phyloP scores from a whole-genome alignment of 148 eudicot species.

The Rhododendron simsii region DNA sequence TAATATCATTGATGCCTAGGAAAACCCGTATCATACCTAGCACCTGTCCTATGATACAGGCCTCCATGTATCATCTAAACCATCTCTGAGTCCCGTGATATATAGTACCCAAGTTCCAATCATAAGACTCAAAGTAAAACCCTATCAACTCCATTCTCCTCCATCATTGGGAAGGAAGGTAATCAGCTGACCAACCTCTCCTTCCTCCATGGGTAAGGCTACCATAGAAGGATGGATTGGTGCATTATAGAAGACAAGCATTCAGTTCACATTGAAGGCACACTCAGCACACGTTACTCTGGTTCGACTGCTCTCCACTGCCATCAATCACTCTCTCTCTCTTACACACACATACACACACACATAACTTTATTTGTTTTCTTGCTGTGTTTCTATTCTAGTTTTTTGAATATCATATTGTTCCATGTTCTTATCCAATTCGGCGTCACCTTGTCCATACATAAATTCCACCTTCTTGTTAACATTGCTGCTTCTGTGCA shows the following conservation, averaged over 20 bases:
- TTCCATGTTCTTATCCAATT: background rate
- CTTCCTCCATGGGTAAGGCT: background rate
- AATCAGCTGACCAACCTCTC: background rate
- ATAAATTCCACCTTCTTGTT: background rate
- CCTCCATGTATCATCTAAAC: background rate
- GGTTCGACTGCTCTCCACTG: background rate
- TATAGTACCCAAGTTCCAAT: background rate
- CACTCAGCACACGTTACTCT: background rate
- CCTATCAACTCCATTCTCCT: background rate
- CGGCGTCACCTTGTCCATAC: background rate
- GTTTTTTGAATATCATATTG: background rate
- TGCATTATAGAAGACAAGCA: background rate
- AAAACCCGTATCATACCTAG: background rate
- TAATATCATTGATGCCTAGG: background rate
- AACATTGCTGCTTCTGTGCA: background rate
- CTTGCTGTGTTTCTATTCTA: background rate
- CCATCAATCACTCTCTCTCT: background rate
- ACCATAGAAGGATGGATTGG: background rate
- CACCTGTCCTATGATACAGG: background rate
- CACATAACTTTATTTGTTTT: background rate
- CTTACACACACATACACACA: background rate
- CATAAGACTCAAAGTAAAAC: background rate
- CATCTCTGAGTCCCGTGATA: background rate
- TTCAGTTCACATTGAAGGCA: background rate
- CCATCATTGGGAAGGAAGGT: background rate